Evolutionary conservation across 2,329 filamentous ascomycete genomes (phyloP), one percentile per base, ranked within the genome.

Genomic region (Scytalidium lignicola): DNA sequence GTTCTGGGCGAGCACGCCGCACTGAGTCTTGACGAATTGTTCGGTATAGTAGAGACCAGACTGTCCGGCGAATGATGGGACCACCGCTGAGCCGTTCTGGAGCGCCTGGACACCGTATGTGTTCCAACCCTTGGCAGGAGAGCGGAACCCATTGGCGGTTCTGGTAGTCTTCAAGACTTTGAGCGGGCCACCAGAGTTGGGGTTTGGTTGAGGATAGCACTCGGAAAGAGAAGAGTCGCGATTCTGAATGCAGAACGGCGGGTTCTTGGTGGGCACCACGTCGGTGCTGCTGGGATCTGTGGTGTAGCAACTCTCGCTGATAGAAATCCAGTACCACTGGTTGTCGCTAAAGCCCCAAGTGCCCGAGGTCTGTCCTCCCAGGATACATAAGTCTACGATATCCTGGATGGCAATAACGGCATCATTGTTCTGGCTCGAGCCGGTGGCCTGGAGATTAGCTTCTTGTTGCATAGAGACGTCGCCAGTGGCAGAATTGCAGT

Each of bases 201-300:
- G 18, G 8, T 37, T 13, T 5, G 32, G 32, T 13, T 37, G 32
- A 9, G 83, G 0, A 67, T 82, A 22, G 82, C 84, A 1, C 88
- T 83, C 59, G 84, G 84, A 0, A 79, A 75, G 0, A 81, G 76
- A 50, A 71, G 83, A 3, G 75, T 88, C 1, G 74, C 75, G 0
- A 74, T 86, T 0, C 65, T 82, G 19, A 72, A 74, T 15, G 58
- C 67, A 3, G 51, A 63, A 2, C 70, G 63, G 1, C 56, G 51
- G 2, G 47, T 62, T n/a, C 37, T 41, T 3, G 28, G 44, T 3
- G 48, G 47, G 9, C 50, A 54, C 43, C 3, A 45, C 43, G 18
- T 45, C 43, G 29, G 29, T 37, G 3, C 23, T 20, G 19, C 19
- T 20, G 4, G 22, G 7, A 12, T 29, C 23, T 3, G 9, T 45